Evolutionary conservation across 2,329 filamentous ascomycete species (phyloP).

Genomic region (Alternaria arbusti): DNA sequence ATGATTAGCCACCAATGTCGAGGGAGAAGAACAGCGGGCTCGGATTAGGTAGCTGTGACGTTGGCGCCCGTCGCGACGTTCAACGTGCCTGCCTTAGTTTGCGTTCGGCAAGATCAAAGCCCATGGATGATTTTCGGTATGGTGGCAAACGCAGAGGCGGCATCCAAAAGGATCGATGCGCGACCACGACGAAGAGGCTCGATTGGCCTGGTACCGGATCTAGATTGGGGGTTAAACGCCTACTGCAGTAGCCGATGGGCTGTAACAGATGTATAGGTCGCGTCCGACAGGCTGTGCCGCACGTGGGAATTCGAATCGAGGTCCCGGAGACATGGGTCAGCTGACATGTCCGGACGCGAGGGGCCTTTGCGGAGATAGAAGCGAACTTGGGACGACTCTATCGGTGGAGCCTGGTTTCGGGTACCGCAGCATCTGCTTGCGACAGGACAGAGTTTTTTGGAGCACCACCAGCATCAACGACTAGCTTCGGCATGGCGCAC

Average conservation of each 20-base stretch:
- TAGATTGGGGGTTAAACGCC: neutral
- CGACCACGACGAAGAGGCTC: neutral
- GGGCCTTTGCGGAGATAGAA: slow-evolving; percentile 4
- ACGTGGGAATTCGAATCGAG: slow-evolving; percentile 14
- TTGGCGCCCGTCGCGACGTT: slow-evolving; percentile 13
- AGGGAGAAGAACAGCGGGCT: slow-evolving; percentile 1
- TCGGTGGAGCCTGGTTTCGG: neutral
- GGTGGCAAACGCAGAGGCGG: slow-evolving; percentile 6
- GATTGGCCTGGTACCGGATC: slow-evolving; percentile 5
- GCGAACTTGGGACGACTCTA: slow-evolving; percentile 3
- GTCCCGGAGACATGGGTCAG: slow-evolving; percentile 4
- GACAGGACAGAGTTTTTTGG: slow-evolving; percentile 8
- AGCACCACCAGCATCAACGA: neutral
- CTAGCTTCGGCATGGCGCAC: slow-evolving; percentile 11
- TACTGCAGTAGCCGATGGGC: slow-evolving; percentile 2
- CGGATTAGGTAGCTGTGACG: slow-evolving; percentile 17
- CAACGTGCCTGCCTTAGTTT: slow-evolving; percentile 8
- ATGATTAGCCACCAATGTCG: slow-evolving; percentile 16
- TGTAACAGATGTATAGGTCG: neutral
- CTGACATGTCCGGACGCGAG: neutral
- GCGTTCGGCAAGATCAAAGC: slow-evolving; percentile 3
- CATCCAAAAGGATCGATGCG: neutral
- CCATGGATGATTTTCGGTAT: slow-evolving; percentile 4
- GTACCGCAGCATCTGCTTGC: neutral
- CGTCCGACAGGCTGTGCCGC: neutral